A percentile compares a stretch with the other conserved stretches of the same genome.
These are phyloP conservation scores for Helotiales sp. DNA, from an alignment of 2,329 filamentous ascomycete species.

Conservation along the genomic window DNA sequence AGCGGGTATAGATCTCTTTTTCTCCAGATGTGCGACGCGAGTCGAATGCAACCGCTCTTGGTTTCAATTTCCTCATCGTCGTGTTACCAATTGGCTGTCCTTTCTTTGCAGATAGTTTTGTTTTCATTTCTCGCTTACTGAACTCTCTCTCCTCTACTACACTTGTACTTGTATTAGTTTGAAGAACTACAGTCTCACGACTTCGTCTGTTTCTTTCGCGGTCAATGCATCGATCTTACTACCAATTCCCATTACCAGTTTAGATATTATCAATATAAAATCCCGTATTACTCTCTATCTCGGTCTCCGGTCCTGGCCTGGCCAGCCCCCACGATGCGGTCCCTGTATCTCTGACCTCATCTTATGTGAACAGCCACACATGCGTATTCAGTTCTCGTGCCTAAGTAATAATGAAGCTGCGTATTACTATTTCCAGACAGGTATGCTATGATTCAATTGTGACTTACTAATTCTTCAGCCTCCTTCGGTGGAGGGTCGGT, in stretches of 20 bases:
- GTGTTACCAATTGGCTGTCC: background rate
- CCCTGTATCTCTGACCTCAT: background rate
- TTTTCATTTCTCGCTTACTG: constrained; percentile 9
- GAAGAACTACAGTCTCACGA: constrained; percentile 1
- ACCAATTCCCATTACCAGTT: background rate
- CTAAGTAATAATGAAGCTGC: no score
- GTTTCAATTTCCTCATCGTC: background rate
- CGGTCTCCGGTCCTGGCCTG: no score
- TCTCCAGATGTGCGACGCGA: constrained; percentile 1
- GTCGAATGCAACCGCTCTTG: background rate
- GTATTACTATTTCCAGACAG: no score
- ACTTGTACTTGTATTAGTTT: background rate
- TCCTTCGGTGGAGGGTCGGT: no score
- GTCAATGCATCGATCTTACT: background rate
- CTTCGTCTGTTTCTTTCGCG: background rate
- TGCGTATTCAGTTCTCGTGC: no score
- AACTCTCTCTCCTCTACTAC: background rate
- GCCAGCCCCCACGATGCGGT: background rate
- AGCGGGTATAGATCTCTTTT: background rate
- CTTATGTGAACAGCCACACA: background rate
- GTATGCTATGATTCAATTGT: no score
- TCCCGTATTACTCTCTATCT: background rate
- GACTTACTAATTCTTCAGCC: no score
- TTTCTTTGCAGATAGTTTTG: background rate
- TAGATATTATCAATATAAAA: background rate